These are phyloP conservation scores for Leccinum variicolor DNA, from an alignment of 768 basidiomycete species.

Conservation along the genomic window DNA sequence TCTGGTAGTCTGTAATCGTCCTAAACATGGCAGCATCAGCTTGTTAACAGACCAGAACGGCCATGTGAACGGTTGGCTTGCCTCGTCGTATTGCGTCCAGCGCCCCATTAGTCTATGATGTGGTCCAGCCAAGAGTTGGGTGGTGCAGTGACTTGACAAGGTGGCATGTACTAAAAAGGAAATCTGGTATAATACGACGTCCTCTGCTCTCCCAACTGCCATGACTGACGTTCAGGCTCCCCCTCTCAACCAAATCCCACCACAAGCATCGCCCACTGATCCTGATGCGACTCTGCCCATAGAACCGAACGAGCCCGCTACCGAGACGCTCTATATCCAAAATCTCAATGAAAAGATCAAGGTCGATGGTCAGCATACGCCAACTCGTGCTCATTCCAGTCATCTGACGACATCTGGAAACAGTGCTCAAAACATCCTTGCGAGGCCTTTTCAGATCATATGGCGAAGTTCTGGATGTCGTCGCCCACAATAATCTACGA, in stretches of 20 bases:
- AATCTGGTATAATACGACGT: not conserved
- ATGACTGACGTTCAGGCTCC: conserved; percentile 39
- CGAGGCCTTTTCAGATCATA: conserved; percentile 90
- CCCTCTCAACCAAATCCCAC: conserved; percentile 26
- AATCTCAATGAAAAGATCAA: conserved; percentile 96
- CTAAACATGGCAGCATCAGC: conserved; percentile 24
- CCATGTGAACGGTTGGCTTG: not conserved
- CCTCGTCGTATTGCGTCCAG: conserved; percentile 39
- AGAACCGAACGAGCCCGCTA: conserved; percentile 44
- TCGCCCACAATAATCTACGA: conserved; percentile 89
- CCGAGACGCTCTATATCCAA: conserved; percentile 93
- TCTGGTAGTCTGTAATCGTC: conserved; percentile 53
- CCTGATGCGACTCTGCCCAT: conserved; percentile 18
- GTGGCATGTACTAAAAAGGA: conserved; percentile 15
- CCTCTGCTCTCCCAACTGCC: conserved; percentile 5
- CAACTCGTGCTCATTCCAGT: conserved; percentile 3
- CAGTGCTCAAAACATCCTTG: conserved; percentile 87
- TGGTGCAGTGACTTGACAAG: conserved; percentile 5
- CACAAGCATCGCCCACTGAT: conserved; percentile 21
- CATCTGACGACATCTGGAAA: conserved; percentile 6
- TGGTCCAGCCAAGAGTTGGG: conserved; percentile 21
- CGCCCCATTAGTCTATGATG: conserved; percentile 28
- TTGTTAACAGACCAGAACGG: not conserved
- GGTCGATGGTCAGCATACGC: conserved; percentile 51
- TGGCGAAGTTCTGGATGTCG: conserved; percentile 91